Evolutionary conservation across 2,329 filamentous ascomycete genomes (phyloP).

Genomic region (Fusarium torreyae): DNA sequence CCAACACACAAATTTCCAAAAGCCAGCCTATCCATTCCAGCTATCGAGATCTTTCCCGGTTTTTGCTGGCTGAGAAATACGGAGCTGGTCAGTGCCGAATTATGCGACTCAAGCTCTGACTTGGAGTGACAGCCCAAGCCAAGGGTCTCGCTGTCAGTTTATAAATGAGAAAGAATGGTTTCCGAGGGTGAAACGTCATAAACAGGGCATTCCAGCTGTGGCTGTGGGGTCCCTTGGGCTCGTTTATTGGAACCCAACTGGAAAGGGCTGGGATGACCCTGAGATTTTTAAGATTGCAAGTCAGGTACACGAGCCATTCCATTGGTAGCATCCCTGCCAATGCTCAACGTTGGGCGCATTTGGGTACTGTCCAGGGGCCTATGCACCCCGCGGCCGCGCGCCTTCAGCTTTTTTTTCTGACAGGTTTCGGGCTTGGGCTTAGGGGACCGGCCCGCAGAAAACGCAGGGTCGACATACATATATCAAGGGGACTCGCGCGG

Average conservation of each 20-base stretch:
- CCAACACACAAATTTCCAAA: neutral
- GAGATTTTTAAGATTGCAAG: slow-evolving; percentile 39
- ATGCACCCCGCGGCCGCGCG: slow-evolving; percentile 24
- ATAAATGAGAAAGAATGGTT: neutral
- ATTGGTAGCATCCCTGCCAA: slow-evolving; percentile 38
- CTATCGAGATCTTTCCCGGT: slow-evolving; percentile 24
- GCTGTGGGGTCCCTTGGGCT: slow-evolving; percentile 26
- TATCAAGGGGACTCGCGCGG: slow-evolving; percentile 22
- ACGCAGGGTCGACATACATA: slow-evolving; percentile 20
- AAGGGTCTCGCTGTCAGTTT: slow-evolving; percentile 4
- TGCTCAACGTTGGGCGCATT: slow-evolving; percentile 23
- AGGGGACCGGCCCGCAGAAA: neutral
- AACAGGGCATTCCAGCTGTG: slow-evolving; percentile 23
- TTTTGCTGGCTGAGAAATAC: neutral
- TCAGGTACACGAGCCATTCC: slow-evolving; percentile 14
- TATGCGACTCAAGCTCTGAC: slow-evolving; percentile 11
- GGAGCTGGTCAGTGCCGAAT: slow-evolving; percentile 6
- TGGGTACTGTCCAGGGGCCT: slow-evolving; percentile 32
- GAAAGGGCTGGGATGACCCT: slow-evolving; percentile 36
- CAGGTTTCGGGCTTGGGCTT: no score
- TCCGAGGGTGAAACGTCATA: slow-evolving; percentile 1
- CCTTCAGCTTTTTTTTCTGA: slow-evolving; percentile 5
- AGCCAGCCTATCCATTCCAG: slow-evolving; percentile 26
- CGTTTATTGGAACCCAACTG: slow-evolving; percentile 33
- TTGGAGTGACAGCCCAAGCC: neutral